Conservation (phyloP, 164 flowering plant species). For the Stephania japonica region DNA sequence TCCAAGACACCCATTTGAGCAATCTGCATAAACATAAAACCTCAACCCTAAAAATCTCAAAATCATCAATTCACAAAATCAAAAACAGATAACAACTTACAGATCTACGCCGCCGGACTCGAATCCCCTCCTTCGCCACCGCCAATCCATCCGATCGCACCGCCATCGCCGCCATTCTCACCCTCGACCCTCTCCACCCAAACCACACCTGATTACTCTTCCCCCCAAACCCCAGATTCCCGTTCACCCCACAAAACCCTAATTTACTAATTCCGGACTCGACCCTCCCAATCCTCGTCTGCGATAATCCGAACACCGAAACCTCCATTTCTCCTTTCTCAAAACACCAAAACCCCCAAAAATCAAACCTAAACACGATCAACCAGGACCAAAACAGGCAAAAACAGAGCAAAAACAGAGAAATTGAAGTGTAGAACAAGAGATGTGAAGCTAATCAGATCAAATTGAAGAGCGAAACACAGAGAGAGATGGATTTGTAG, state of each 20-base stretch:
- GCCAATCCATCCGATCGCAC: slow-evolving; percentile 20
- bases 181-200: slow-evolving; percentile 21
- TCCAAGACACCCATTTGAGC: too few relatives aligned
- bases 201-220: slow-evolving; percentile 20
- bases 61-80: background rate
- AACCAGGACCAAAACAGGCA: background rate
- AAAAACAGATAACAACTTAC: slow-evolving; percentile 22
- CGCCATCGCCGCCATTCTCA: slow-evolving; percentile 30
- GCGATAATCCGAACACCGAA: slow-evolving; percentile 47
- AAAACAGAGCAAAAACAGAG: background rate
- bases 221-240: slow-evolving; percentile 11
- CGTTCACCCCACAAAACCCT: slow-evolving; percentile 18
- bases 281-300: slow-evolving; percentile 20
- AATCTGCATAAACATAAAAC: background rate
- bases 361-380: background rate
- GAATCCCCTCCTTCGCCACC: slow-evolving; percentile 9
- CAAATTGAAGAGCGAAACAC: background rate
- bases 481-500: background rate
- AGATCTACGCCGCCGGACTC: slow-evolving; percentile 17
- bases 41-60: background rate
- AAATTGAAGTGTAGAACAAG: background rate
- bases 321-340: slow-evolving; percentile 39
- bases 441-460: background rate
- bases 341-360: background rate
- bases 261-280: slow-evolving; percentile 22